Evolutionary conservation across 192 early-diverging fungal species (phyloP).

Genomic region (Allomyces javanicus): DNA sequence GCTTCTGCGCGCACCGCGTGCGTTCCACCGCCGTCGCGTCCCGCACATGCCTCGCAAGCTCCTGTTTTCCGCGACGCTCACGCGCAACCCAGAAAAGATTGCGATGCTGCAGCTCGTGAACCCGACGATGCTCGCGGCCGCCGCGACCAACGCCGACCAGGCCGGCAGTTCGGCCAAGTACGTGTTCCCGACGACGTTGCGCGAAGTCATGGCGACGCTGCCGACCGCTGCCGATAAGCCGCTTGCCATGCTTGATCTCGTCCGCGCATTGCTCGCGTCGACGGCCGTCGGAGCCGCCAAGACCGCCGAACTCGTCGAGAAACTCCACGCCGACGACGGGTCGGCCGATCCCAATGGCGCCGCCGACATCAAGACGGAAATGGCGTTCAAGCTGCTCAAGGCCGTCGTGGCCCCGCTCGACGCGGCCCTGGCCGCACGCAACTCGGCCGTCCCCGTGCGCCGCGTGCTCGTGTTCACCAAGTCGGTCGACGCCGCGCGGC

Average conservation of each 20-base stretch:
- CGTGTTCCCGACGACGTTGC: slow-evolving; percentile 26
- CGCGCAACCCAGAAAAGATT: slow-evolving; percentile 80
- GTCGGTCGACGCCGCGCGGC: slow-evolving; percentile 73
- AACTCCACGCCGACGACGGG: too few relatives aligned
- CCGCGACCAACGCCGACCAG: slow-evolving; percentile 5
- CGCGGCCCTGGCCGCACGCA: too few relatives aligned
- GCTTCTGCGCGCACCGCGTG: slow-evolving; percentile 3
- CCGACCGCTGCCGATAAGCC: slow-evolving; percentile 53
- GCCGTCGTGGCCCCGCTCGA: too few relatives aligned
- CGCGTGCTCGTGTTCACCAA: slow-evolving; percentile 65
- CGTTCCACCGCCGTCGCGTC: slow-evolving; percentile 7
- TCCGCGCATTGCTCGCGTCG: slow-evolving; percentile 13
- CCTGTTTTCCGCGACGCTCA: slow-evolving; percentile 87
- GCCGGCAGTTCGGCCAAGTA: slow-evolving; percentile 7
- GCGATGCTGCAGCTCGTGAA: slow-evolving; percentile 56
- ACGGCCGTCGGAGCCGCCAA: slow-evolving; percentile 1
- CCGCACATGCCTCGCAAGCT: slow-evolving; percentile 52
- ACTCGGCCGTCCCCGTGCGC: slow-evolving; percentile 27
- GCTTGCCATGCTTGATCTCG: slow-evolving; percentile 58
- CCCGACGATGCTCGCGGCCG: slow-evolving; percentile 70
- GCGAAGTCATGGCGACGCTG: slow-evolving; percentile 52
- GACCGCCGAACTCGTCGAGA: slow-evolving; percentile 8
- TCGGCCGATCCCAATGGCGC: too few relatives aligned
- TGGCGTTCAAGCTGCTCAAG: too few relatives aligned
- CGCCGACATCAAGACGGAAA: too few relatives aligned